These are phyloP conservation scores for Panellus pusillus DNA, from an alignment of 768 basidiomycete genomes.

Conservation along the genomic window DNA sequence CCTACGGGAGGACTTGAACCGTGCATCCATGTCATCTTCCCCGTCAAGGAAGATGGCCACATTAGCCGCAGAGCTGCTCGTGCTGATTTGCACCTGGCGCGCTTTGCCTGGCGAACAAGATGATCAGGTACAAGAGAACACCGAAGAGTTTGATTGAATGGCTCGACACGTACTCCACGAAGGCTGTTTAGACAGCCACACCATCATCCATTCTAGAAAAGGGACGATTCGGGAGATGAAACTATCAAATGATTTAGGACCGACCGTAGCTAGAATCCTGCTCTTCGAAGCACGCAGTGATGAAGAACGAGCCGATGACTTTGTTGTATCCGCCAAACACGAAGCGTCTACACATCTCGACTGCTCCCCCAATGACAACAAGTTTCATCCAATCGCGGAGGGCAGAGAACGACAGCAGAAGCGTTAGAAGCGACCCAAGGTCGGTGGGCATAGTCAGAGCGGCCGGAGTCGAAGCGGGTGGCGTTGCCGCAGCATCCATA, in stretches of 20 bases:
- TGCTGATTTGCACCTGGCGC: slow-evolving; percentile 54
- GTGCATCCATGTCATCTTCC: slow-evolving; percentile 29
- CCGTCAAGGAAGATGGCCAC: slow-evolving; percentile 38
- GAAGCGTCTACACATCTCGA: slow-evolving; percentile 49
- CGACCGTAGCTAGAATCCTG: slow-evolving; percentile 57
- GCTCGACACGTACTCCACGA: slow-evolving; percentile 51
- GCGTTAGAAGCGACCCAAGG: slow-evolving; percentile 17
- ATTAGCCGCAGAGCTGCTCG: slow-evolving; percentile 35
- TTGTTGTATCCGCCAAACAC: slow-evolving; percentile 39
- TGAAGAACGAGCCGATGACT: slow-evolving; percentile 52
- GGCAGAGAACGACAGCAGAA: slow-evolving; percentile 40
- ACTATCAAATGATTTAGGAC: slow-evolving; percentile 22
- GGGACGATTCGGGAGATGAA: slow-evolving; percentile 4
- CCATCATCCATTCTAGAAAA: slow-evolving; percentile 63
- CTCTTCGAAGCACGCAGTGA: slow-evolving; percentile 63
- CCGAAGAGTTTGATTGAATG: slow-evolving; percentile 23
- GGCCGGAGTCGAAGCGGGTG: slow-evolving; percentile 15
- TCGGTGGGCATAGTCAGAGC: slow-evolving; percentile 8
- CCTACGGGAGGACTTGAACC: slow-evolving; percentile 29
- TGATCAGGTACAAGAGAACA: background rate
- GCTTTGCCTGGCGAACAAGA: too few relatives aligned
- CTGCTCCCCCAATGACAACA: slow-evolving; percentile 48
- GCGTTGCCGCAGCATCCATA: too few relatives aligned
- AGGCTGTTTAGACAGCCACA: slow-evolving; percentile 64
- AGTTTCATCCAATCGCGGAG: slow-evolving; percentile 55